phyloP scores from a whole-genome alignment of 441 rosid species.

The Eruca vesicaria region DNA sequence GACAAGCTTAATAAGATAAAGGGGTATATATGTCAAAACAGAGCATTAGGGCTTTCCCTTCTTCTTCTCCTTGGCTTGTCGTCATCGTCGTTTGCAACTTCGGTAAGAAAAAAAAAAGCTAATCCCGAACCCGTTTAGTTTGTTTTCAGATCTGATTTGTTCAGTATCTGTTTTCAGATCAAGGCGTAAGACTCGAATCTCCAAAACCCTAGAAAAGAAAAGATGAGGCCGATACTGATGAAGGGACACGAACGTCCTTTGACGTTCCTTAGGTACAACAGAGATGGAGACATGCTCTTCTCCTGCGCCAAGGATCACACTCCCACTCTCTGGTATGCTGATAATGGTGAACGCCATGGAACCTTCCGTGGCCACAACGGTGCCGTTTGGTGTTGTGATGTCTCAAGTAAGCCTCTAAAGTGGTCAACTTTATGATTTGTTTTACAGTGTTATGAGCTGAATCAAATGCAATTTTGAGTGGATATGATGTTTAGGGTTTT shows the following conservation, averaged over 20 bases:
- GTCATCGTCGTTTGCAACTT: not conserved
- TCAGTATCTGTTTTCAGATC: not conserved
- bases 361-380: slow-evolving; percentile 89
- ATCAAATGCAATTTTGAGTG: not conserved
- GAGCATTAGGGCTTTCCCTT: not conserved
- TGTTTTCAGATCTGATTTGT: not conserved
- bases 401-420: slow-evolving; percentile 50
- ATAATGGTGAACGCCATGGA: slow-evolving; percentile 89
- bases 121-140: too few relatives aligned
- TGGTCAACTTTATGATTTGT: not conserved
- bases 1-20: not conserved
- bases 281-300: slow-evolving; percentile 88
- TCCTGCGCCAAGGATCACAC: slow-evolving; percentile 94
- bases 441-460: not conserved
- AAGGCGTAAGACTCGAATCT: not conserved
- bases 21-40: not conserved
- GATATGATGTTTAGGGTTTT: not conserved
- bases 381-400: slow-evolving; percentile 85
- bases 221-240: slow-evolving; percentile 94
- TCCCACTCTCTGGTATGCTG: slow-evolving; percentile 94
- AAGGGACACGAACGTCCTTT: slow-evolving; percentile 98
- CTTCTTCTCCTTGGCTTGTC: not conserved
- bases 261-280: slow-evolving; percentile 83
- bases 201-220: not conserved
- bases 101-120: too few relatives aligned